These are phyloP conservation scores for Monosporascus sp. DNA, from an alignment of 2,329 filamentous ascomycete species.

Conservation along the genomic window DNA sequence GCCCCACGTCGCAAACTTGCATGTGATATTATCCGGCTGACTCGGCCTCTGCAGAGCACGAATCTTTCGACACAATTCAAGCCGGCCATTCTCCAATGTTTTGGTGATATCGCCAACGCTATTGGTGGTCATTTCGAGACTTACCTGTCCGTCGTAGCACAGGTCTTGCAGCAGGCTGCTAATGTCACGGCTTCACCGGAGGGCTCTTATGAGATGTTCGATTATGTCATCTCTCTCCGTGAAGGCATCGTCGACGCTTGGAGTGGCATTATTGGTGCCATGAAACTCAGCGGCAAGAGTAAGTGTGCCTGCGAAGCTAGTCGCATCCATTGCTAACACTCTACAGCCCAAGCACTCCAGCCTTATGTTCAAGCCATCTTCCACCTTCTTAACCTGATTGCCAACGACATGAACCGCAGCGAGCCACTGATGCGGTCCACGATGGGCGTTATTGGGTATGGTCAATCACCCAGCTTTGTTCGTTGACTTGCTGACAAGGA, in stretches of 20 bases:
- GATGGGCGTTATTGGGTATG: conserved; percentile 96
- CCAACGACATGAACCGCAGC: conserved; percentile 78
- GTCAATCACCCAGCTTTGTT: conserved; percentile 12
- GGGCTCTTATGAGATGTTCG: conserved; percentile 88
- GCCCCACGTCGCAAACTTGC: too few species aligned
- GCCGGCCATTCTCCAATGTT: conserved; percentile 95
- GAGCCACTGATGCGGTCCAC: conserved; percentile 88
- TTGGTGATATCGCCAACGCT: conserved; percentile 93
- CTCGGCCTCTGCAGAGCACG: conserved; percentile 52
- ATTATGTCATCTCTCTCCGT: conserved; percentile 89
- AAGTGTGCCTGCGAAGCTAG: conserved; percentile 26
- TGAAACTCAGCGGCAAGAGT: conserved; percentile 80
- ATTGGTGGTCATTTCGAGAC: conserved; percentile 90
- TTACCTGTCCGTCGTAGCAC: conserved; percentile 86
- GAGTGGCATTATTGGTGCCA: conserved; percentile 92
- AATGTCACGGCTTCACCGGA: conserved; percentile 74
- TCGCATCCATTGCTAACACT: conserved; percentile 19
- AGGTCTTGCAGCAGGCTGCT: conserved; percentile 89
- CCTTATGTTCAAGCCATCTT: conserved; percentile 84
- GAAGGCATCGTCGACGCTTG: conserved; percentile 99
- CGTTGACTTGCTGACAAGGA: conserved; percentile 9
- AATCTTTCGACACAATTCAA: conserved; percentile 94
- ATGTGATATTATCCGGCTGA: too few species aligned
- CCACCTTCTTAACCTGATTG: conserved; percentile 74
- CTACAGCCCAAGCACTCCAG: conserved; percentile 61